Evolutionary conservation across 768 basidiomycete genomes (phyloP).

Genomic region (Royoungia palumana): DNA sequence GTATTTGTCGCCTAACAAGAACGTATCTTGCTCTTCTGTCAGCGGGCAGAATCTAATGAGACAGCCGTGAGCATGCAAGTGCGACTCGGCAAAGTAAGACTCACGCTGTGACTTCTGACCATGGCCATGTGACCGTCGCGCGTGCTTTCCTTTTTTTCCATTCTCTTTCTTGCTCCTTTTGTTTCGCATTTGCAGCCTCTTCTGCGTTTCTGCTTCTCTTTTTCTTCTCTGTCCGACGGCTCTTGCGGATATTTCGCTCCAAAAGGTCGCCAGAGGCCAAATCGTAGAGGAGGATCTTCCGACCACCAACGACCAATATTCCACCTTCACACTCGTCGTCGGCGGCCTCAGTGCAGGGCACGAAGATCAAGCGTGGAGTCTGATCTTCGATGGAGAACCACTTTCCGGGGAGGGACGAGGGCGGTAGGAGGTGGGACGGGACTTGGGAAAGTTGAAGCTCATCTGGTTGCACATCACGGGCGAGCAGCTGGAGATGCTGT

Average conservation of each 20-base stretch:
- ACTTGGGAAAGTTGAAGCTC: conserved; percentile 51
- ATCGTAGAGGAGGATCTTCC: conserved; percentile 61
- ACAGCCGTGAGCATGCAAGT: not conserved
- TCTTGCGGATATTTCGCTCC: conserved; percentile 54
- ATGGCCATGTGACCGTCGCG: conserved; percentile 68
- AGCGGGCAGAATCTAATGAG: conserved; percentile 48
- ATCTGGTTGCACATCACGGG: conserved; percentile 50
- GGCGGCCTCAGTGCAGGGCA: conserved; percentile 25
- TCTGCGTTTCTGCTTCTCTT: conserved; percentile 44
- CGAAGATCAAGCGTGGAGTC: conserved; percentile 39
- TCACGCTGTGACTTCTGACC: conserved; percentile 69
- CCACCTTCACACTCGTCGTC: conserved; percentile 53
- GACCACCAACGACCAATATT: conserved; percentile 66
- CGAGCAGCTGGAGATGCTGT: conserved; percentile 57
- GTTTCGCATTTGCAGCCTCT: conserved; percentile 44
- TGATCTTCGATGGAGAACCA: conserved; percentile 39
- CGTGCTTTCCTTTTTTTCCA: conserved; percentile 51
- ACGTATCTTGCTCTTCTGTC: conserved; percentile 43
- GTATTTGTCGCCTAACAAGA: conserved; percentile 66
- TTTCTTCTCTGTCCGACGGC: conserved; percentile 48
- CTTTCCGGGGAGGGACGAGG: conserved; percentile 51
- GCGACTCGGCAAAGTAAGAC: conserved; percentile 19
- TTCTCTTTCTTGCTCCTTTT: conserved; percentile 58
- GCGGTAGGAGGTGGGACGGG: conserved; percentile 43
- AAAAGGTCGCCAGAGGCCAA: conserved; percentile 45